A percentile compares a stretch with the other conserved stretches of the same genome.
Conservation (phyloP, 2,329 filamentous ascomycete species). For the Colletotrichum costaricense region DNA sequence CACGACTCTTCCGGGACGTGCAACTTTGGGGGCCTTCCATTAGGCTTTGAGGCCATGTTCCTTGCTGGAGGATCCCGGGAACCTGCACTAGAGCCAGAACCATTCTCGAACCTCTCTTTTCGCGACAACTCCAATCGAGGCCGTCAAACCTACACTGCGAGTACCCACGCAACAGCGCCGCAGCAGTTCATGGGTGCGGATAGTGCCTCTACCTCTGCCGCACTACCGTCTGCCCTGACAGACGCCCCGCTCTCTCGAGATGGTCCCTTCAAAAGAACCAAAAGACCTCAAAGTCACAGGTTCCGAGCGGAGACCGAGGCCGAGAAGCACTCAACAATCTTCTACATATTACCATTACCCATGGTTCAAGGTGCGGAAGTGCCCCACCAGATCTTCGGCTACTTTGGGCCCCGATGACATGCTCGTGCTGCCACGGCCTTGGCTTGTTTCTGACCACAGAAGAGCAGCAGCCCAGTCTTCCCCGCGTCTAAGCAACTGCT, state of each 20-base stretch:
- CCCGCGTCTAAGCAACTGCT: background rate
- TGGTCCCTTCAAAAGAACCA: background rate
- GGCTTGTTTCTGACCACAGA: constrained; percentile 11
- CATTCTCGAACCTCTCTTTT: constrained; percentile 4
- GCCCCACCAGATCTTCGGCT: constrained; percentile 26
- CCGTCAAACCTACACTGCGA: background rate
- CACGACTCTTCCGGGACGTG: background rate
- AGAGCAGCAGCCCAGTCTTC: background rate
- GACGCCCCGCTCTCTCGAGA: background rate
- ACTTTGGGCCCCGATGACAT: constrained; percentile 14
- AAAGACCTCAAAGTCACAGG: background rate
- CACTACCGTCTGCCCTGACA: background rate
- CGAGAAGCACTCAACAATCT: background rate
- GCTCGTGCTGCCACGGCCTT: constrained; percentile 4
- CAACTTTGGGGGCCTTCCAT: background rate
- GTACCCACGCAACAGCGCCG: background rate
- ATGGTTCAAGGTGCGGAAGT: background rate
- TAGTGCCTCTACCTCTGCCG: background rate
- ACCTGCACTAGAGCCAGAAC: constrained; percentile 25
- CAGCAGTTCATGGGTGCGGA: background rate
- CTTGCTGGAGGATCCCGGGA: constrained; percentile 17
- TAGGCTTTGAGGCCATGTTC: constrained; percentile 11
- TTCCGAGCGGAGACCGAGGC: background rate
- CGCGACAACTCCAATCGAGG: background rate
- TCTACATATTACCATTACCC: background rate